A percentile compares a stretch with the other conserved stretches of the same genome.
Evolutionary conservation across 23 red algal species (phyloP).

Genomic region (Gracilaria domingensis): DNA sequence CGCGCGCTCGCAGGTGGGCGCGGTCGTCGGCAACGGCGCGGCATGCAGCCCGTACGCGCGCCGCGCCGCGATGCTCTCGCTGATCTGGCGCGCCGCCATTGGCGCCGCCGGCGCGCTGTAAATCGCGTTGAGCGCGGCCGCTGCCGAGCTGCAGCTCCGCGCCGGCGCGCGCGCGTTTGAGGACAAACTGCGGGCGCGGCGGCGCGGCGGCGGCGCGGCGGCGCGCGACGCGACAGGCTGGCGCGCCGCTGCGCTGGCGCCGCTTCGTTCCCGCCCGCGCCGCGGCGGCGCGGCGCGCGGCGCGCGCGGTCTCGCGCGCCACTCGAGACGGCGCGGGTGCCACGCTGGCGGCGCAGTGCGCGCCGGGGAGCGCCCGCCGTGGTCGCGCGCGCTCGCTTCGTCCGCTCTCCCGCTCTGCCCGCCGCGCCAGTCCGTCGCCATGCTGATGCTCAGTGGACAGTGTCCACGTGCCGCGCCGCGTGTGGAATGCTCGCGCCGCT

Average conservation of each 20-base stretch:
- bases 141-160: no score
- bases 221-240: neutral
- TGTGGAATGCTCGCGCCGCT: neutral
- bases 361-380: no score
- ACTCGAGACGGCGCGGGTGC: neutral
- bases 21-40: neutral
- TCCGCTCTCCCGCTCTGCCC: no score
- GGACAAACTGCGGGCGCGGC: no score
- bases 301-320: no score
- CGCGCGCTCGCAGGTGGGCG: neutral
- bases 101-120: neutral
- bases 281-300: no score
- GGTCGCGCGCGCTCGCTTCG: no score
- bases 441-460: neutral
- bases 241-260: neutral
- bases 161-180: no score
- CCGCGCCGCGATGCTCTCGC: neutral
- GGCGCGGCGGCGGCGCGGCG: neutral
- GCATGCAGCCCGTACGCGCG: constrained; percentile 13
- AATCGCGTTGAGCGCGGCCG: no score
- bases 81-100: neutral
- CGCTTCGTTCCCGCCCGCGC: neutral
- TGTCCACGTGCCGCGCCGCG: neutral
- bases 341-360: neutral
- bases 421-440: no score